Base-by-base conservation (phyloP, 1,139 yeast species). In the Saccharomyces hybrid region DNA sequence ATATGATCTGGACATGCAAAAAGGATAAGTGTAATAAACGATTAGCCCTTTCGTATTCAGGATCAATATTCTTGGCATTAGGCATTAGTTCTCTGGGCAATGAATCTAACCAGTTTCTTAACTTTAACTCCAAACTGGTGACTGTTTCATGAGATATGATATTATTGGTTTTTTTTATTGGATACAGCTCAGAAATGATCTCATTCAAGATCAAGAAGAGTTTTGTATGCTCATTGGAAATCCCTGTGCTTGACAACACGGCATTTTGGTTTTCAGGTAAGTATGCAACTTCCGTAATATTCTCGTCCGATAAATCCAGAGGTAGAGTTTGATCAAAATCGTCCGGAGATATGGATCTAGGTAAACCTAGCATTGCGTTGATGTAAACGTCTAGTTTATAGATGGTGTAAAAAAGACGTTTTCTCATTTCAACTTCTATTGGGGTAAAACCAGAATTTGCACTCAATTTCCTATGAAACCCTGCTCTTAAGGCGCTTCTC, bases 271-370 rank as follows among this genome's bases (percentile, higher is more conserved):
- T 65, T 41, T 75, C 73, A 5, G 65, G 62, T 64, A 63, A 62
- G 75, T 66, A 76, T 0, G 70, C 73, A 4, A 62, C 72, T 52
- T 85, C 82, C 1, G 96, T 88, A 55, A 90, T 84, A 67, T 86
- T 84, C 65, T 89, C 96, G 68, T 90, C 97, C 62, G 89, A 96
- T 50, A 89, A 74, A 62, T 89, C 97, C 32, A 80, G 76, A 0
- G 97, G 97, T 58, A 88, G 74, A 52, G 84, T 89, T 70, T 91
- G 98, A 72, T 90, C 97, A 66, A 88, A 86, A 65, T 90, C 97
- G 59, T 86, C 90, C 57, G 85, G 88, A 51, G 77, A 71, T 4
- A 75, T 70, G 0, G 89, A 82, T 60, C 93, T 75, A 1, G 98
- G 98, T 54, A 90, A 75, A 1, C 98, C 97, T 58, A 91, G 71